phyloP scores from a whole-genome alignment of 495 filamentous ascomycete species.

The Hypoxylon lenormandii region DNA sequence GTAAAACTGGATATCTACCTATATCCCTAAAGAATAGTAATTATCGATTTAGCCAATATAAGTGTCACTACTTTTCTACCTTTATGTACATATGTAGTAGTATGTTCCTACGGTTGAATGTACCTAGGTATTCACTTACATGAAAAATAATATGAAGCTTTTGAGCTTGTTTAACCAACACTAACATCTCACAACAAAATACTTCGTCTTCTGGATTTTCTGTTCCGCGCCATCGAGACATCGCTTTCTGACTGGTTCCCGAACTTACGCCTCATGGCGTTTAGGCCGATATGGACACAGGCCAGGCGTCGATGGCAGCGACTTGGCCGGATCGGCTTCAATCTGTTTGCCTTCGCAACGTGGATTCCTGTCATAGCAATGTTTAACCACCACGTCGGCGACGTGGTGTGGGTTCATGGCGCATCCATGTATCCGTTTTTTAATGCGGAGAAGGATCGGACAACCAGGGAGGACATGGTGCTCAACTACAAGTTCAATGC shows the following conservation, averaged over 20 bases:
- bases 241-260: neutral
- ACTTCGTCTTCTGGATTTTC: no score
- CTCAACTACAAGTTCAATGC: slow-evolving; percentile 64
- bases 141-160: no score
- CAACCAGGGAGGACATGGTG: slow-evolving; percentile 66
- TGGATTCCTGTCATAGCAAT: slow-evolving; percentile 73
- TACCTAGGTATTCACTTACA: slow-evolving; percentile 1
- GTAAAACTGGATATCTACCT: no score
- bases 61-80: no score
- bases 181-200: no score
- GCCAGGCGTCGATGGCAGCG: slow-evolving; percentile 44
- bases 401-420: slow-evolving; percentile 73
- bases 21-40: no score
- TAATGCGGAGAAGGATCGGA: slow-evolving; percentile 72
- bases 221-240: neutral
- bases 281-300: slow-evolving; percentile 52
- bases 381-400: slow-evolving; percentile 71
- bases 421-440: slow-evolving; percentile 82
- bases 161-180: no score
- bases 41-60: slow-evolving; percentile 8
- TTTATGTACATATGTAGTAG: neutral
- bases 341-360: slow-evolving; percentile 67
- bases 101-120: no score
- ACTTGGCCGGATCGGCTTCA: slow-evolving; percentile 55
- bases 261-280: slow-evolving; percentile 45